Conservation (phyloP, 306 rosid species). For the Gastrolobium villosum region DNA sequence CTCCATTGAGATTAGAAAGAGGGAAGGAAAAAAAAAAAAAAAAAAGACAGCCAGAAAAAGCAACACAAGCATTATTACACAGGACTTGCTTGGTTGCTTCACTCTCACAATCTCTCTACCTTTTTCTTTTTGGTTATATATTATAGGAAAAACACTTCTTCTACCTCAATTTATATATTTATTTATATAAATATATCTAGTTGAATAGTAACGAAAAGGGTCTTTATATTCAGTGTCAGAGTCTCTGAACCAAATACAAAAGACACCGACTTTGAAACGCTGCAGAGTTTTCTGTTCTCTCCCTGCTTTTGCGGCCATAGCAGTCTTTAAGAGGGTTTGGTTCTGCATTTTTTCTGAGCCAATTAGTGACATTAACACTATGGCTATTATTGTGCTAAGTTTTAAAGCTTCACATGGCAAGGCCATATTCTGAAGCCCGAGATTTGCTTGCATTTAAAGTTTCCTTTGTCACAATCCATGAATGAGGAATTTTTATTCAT, state of each 20-base stretch:
- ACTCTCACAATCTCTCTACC: conserved; percentile 29
- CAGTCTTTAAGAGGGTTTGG: conserved; percentile 57
- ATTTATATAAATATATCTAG: conserved; percentile 29
- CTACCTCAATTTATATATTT: conserved; percentile 1
- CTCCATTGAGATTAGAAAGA: conserved; percentile 28
- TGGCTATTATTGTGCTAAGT: conserved; percentile 44
- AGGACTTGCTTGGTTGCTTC: conserved; percentile 28
- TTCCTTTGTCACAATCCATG: conserved; percentile 36
- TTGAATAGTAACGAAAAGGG: conserved; percentile 60
- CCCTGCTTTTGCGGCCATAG: conserved; percentile 47
- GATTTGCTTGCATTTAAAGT: conserved; percentile 58
- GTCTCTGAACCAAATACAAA: conserved; percentile 36
- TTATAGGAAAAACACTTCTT: not conserved
- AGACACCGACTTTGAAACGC: conserved; percentile 22
- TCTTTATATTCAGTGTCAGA: conserved; percentile 48
- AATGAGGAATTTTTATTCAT: conserved; percentile 43
- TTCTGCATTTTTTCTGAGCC: conserved; percentile 51
- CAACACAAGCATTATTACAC: conserved; percentile 31
- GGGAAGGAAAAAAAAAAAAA: not conserved
- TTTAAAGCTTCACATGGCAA: conserved; percentile 41
- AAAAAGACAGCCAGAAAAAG: conserved; percentile 27
- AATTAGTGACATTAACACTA: conserved; percentile 68
- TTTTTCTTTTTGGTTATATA: conserved; percentile 32
- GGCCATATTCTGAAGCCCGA: conserved; percentile 37
- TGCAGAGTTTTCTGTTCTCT: conserved; percentile 33